Percentiles rank a stretch among this genome's conserved stretches.
These are phyloP conservation scores for Diaporthe sp. DNA, from an alignment of 2,329 filamentous ascomycete species.

Conservation along the genomic window DNA sequence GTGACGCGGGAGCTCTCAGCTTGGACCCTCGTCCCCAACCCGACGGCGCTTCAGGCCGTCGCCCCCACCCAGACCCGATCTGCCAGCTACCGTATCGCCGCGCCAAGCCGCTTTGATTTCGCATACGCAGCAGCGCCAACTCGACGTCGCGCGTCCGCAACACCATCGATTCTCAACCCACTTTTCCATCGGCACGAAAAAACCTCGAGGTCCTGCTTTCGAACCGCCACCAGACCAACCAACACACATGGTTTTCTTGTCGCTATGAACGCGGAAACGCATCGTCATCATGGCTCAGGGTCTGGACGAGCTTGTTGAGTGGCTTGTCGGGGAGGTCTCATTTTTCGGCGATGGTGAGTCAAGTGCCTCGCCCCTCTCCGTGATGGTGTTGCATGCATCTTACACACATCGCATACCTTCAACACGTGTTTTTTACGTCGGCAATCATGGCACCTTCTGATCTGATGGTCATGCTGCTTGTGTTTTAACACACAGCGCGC, in stretches of 20 bases:
- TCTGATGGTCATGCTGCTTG: neutral
- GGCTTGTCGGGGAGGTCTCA: conserved; percentile 55
- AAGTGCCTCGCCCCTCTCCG: neutral
- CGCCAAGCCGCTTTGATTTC: conserved; percentile 5
- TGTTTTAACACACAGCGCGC: neutral
- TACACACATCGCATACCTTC: neutral
- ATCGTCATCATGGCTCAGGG: conserved; percentile 48
- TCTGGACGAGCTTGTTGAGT: conserved; percentile 57
- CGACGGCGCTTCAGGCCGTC: neutral
- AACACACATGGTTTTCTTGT: conserved; percentile 38
- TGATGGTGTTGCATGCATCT: neutral
- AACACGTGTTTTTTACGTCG: neutral
- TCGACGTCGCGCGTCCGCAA: conserved; percentile 10
- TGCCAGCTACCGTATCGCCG: conserved; percentile 1
- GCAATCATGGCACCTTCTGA: neutral
- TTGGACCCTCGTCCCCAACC: conserved; percentile 4
- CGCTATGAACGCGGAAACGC: conserved; percentile 36
- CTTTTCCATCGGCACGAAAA: conserved; percentile 27
- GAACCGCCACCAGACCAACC: conserved; percentile 36
- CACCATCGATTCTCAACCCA: conserved; percentile 21
- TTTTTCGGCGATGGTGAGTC: conserved; percentile 55
- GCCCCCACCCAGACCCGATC: neutral
- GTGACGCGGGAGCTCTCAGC: neutral
- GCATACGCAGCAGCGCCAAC: neutral
- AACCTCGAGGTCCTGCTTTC: conserved; percentile 35